phyloP scores from a whole-genome alignment of 768 basidiomycete species.

The Pleurotus ostreatus region DNA sequence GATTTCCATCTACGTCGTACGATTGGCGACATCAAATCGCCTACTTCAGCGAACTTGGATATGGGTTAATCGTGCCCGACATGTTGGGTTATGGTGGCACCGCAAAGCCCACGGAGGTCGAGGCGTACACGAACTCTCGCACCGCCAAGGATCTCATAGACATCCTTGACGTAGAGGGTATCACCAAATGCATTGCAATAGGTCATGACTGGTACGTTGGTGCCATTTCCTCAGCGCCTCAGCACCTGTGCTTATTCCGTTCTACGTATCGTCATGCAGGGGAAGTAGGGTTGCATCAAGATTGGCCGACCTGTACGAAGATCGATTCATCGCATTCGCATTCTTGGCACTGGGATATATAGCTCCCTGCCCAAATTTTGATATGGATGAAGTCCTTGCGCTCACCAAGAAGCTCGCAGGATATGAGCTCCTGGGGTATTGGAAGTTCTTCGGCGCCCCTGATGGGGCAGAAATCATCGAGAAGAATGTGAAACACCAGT shows the following conservation, averaged over 20 bases:
- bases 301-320: conserved; percentile 32
- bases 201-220: conserved; percentile 40
- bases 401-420: conserved; percentile 18
- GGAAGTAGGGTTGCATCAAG: conserved; percentile 29
- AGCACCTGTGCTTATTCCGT: not conserved
- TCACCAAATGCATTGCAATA: conserved; percentile 29
- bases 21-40: conserved; percentile 30
- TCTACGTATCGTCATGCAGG: conserved; percentile 22
- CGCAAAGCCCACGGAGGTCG: conserved; percentile 35
- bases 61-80: conserved; percentile 45
- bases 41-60: conserved; percentile 33
- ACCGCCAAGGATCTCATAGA: conserved; percentile 37
- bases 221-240: not conserved
- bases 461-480: conserved; percentile 29
- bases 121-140: conserved; percentile 27
- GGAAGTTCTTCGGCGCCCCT: conserved; percentile 30
- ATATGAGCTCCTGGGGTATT: conserved; percentile 30
- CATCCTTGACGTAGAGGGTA: conserved; percentile 32
- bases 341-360: conserved; percentile 34
- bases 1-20: conserved; percentile 27
- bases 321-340: conserved; percentile 36
- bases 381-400: conserved; percentile 17
- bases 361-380: conserved; percentile 18
- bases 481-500: conserved; percentile 26
- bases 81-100: conserved; percentile 51